A percentile compares a stretch with the other conserved stretches of the same genome.
phyloP scores from a whole-genome alignment of 148 eudicot species.

The Diospyros kaki region DNA sequence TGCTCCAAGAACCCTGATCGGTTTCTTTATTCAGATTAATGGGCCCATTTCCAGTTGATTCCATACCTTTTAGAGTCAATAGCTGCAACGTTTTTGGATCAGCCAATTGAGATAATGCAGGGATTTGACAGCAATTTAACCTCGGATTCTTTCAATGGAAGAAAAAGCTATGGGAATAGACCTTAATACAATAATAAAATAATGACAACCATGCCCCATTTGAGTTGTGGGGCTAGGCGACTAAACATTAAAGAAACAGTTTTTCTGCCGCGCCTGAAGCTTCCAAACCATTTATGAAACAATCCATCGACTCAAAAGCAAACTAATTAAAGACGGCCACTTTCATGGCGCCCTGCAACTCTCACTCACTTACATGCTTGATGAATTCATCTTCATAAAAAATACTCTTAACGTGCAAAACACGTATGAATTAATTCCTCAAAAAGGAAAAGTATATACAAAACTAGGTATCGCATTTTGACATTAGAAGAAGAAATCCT shows the following conservation, averaged over 20 bases:
- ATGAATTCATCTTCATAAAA: too few species aligned
- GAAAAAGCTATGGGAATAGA: neutral
- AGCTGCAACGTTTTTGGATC: constrained; percentile 36
- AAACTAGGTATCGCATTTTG: neutral
- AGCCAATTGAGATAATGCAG: neutral
- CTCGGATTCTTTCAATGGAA: constrained; percentile 3
- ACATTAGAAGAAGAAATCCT: neutral
- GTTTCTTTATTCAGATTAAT: constrained; percentile 58
- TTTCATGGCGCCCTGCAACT: too few species aligned
- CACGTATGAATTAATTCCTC: neutral
- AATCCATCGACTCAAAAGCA: constrained; percentile 1
- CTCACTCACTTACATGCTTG: too few species aligned
- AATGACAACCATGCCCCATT: neutral
- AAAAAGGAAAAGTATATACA: neutral
- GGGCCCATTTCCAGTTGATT: constrained; percentile 37
- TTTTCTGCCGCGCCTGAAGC: neutral
- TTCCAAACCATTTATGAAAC: neutral
- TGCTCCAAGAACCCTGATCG: constrained; percentile 59
- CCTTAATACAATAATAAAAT: neutral
- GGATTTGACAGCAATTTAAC: neutral
- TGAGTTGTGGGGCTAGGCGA: neutral
- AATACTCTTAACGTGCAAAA: too few species aligned
- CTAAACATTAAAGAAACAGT: neutral
- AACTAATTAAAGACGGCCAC: neutral
- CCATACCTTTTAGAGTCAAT: constrained; percentile 42